phyloP scores from a whole-genome alignment of 257 asterid genomes.

The Gentiana straminea region DNA sequence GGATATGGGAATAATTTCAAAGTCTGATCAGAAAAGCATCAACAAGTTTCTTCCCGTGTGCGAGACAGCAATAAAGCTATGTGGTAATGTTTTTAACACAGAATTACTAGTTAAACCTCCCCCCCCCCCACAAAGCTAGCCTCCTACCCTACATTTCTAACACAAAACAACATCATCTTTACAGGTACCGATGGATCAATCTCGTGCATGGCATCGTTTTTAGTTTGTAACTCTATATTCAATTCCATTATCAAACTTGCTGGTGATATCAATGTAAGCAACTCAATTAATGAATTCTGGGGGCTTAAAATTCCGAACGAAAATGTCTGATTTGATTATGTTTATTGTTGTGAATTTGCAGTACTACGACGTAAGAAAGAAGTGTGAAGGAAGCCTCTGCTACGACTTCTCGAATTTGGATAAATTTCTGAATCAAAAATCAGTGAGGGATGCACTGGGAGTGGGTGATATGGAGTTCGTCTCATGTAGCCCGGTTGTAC shows the following conservation, averaged over 20 bases:
- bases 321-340: background rate
- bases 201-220: conserved; percentile 79
- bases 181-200: conserved; percentile 79
- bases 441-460: conserved; percentile 48
- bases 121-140: too few species aligned
- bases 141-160: too few species aligned
- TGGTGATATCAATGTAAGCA: conserved; percentile 67
- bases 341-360: conserved; percentile 16
- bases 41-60: conserved; percentile 53
- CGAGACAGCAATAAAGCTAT: too few species aligned
- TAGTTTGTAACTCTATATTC: conserved; percentile 68
- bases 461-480: conserved; percentile 68
- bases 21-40: conserved; percentile 62
- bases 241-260: conserved; percentile 46
- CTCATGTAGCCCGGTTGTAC: conserved; percentile 55
- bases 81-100: too few species aligned
- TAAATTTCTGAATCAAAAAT: conserved; percentile 43
- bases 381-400: conserved; percentile 66
- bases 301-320: too few species aligned
- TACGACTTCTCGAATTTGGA: conserved; percentile 77
- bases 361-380: conserved; percentile 69
- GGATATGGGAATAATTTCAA: conserved; percentile 60
- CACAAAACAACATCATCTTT: conserved; percentile 10
- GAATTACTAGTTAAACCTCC: too few species aligned
- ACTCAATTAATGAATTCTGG: background rate